These are phyloP conservation scores for Blastocystis sp. DNA, from an alignment of 352 stramenopile genomes.

Conservation along the genomic window DNA sequence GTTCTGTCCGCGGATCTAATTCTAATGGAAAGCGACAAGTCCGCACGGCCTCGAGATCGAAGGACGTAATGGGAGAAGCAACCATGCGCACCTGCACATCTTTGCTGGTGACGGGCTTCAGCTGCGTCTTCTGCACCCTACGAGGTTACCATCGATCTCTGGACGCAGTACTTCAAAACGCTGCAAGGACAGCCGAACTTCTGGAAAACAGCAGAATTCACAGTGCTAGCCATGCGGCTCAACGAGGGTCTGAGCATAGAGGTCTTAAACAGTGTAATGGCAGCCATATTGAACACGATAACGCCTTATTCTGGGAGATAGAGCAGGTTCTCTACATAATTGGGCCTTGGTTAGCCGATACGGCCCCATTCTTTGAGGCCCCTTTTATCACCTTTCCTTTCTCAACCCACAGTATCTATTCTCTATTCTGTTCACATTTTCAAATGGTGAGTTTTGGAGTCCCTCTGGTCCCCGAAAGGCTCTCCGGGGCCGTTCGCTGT, in stretches of 20 bases:
- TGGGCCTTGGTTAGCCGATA: background rate
- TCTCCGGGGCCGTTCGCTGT: background rate
- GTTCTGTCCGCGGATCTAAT: slow-evolving; percentile 59
- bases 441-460: background rate
- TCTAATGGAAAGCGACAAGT: background rate
- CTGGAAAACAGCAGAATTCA: slow-evolving; percentile 67
- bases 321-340: background rate
- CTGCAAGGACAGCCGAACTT: slow-evolving; percentile 51
- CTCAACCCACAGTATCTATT: slow-evolving; percentile 5
- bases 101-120: slow-evolving; percentile 22
- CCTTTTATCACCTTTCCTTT: slow-evolving; percentile 10
- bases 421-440: slow-evolving; percentile 61
- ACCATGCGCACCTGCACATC: slow-evolving; percentile 65
- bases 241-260: slow-evolving; percentile 54
- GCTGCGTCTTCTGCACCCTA: slow-evolving; percentile 49
- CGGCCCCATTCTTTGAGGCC: background rate
- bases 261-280: slow-evolving; percentile 41
- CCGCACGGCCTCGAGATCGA: slow-evolving; percentile 43
- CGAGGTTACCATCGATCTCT: background rate
- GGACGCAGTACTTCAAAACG: slow-evolving; percentile 42
- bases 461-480: background rate
- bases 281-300: slow-evolving; percentile 34
- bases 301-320: background rate
- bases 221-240: slow-evolving; percentile 61
- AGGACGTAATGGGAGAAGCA: slow-evolving; percentile 56